Evolutionary conservation across 768 basidiomycete genomes (phyloP), one percentile per base, ranked within the genome.

Genomic region (Serendipita indica): DNA sequence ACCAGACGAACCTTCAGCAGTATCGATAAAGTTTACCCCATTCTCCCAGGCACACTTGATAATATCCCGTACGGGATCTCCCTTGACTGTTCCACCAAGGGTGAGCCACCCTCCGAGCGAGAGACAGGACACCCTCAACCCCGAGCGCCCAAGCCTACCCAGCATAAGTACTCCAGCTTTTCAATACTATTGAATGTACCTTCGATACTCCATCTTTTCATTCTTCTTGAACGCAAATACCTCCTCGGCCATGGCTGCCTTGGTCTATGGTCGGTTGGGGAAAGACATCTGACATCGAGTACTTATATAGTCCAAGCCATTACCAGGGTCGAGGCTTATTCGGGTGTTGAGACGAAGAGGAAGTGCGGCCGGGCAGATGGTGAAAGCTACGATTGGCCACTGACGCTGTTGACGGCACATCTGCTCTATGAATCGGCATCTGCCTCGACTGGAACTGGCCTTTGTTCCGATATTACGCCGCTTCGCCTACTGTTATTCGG

Each of bases 21-120:
- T 46, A 25, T 46, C 45, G 10, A 46, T 46, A 46, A 46, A 79
- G 69, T 84, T 86, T 70, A 86, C 80, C 0, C 86, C 85, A 67
- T 77, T 72, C 58, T 89, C 84, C 63, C 83, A 87, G 2, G 84
- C 86, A 3, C 76, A 74, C 68, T 83, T 82, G 69, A 90, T 83
- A 64, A 88, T 82, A 30, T 89, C 88, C 80, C 83, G 84, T 64
- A 87, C 86, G 43, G 80, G 78, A 66, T 87, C 84, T 2, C 84
- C 84, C 57, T 73, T 70, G 39, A 85, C 79, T 25, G 77, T 78
- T 37, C 75, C 75, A 57, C 83, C 82, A 28, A 82, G 71, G n/a
- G 83, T 84, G 61, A 83, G 67, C 80, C 45, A 84, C 72, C 81
- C 81, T 61, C 84, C 85, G 58, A 83, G 75, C 2, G 79, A 80